A percentile compares a stretch with the other conserved stretches of the same genome.
phyloP scores from a whole-genome alignment of 352 stramenopile species.

The Globisporangium barbulae region DNA sequence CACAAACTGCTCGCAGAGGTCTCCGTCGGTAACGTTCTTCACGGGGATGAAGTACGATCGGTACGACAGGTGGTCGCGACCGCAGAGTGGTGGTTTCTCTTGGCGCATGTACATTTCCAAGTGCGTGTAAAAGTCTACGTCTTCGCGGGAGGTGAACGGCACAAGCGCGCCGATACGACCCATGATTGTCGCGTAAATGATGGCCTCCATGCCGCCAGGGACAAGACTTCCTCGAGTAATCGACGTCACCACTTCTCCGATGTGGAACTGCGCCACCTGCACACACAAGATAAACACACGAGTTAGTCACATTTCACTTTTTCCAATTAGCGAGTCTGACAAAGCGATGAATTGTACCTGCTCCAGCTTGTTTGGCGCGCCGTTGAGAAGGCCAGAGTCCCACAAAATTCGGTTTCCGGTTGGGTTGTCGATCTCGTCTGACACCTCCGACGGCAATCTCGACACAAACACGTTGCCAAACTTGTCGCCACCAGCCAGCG shows the following conservation, averaged over 20 bases:
- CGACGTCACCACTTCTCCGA: constrained; percentile 98
- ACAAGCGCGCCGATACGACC: constrained; percentile 96
- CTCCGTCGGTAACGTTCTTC: constrained; percentile 98
- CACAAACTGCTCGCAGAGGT: constrained; percentile 97
- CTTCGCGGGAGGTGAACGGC: constrained; percentile 95
- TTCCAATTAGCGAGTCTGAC: not conserved
- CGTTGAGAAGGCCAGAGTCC: constrained; percentile 91
- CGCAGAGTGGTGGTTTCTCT: constrained; percentile 90
- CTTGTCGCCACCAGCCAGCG: constrained; percentile 97
- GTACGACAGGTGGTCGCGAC: constrained; percentile 97
- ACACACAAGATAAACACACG: not conserved
- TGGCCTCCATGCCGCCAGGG: constrained; percentile 93
- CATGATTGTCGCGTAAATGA: constrained; percentile 98
- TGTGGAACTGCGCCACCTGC: constrained; percentile 93
- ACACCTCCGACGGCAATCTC: constrained; percentile 89
- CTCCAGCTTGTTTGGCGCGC: constrained; percentile 97
- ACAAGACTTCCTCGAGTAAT: constrained; percentile 96
- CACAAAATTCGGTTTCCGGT: constrained; percentile 96
- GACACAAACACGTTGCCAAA: constrained; percentile 99
- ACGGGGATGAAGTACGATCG: constrained; percentile 98
- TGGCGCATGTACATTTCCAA: constrained; percentile 96
- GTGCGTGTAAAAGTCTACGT: constrained; percentile 98
- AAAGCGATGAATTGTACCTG: constrained; percentile 40
- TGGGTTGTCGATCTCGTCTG: constrained; percentile 96
- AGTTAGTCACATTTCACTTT: not conserved